A percentile compares a stretch with the other conserved stretches of the same genome.
phyloP scores from a whole-genome alignment of 1,284 basidiomycete species.

The Ganoderma meredithae region DNA sequence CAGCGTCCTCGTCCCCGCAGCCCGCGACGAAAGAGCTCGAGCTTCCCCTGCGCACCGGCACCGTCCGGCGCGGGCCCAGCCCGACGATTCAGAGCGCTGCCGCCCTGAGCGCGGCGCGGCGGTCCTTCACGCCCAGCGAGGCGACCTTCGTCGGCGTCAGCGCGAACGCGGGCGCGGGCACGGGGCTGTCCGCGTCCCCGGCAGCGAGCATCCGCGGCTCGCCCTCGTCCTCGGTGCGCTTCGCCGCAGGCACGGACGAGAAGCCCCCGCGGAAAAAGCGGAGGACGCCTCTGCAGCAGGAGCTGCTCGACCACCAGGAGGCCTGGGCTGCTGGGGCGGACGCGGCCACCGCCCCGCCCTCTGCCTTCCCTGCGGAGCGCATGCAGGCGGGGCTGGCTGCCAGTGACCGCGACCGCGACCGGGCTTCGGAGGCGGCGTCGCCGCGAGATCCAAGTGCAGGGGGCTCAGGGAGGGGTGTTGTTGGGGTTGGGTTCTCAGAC shows the following conservation, averaged over 20 bases:
- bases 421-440: not conserved
- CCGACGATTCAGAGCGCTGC: not conserved
- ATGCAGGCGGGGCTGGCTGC: not conserved
- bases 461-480: not conserved
- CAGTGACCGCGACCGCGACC: not conserved
- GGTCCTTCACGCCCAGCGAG: slow-evolving; percentile 1
- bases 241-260: not conserved
- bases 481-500: not conserved
- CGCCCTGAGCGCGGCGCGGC: not conserved
- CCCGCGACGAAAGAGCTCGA: not conserved
- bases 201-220: not conserved
- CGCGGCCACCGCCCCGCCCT: not conserved
- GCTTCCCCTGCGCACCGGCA: not conserved
- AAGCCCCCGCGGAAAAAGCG: not conserved
- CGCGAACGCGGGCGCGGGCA: no score
- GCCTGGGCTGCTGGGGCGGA: not conserved
- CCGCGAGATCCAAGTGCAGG: not conserved
- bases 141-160: not conserved
- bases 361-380: not conserved
- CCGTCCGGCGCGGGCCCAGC: not conserved
- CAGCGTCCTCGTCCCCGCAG: not conserved
- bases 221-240: not conserved
- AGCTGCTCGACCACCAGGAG: not conserved
- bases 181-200: not conserved
- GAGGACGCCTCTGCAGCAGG: not conserved